phyloP scores from a whole-genome alignment of 2,329 filamentous ascomycete genomes.

The Fusarium mexicanum region DNA sequence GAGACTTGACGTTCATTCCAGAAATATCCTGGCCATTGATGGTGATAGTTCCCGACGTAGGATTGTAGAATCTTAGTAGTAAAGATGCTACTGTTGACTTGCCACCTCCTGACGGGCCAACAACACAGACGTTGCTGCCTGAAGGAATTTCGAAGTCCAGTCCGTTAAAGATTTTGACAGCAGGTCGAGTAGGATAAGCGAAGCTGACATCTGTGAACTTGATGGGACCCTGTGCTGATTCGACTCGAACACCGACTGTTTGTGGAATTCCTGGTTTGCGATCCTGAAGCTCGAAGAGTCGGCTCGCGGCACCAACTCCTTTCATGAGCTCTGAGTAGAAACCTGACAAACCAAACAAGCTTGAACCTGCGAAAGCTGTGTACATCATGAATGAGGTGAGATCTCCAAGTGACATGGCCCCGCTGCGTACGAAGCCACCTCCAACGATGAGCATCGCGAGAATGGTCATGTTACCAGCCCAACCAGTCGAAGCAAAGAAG shows the following conservation, averaged over 20 bases:
- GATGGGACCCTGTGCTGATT: slow-evolving; percentile 87
- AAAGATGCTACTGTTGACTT: slow-evolving; percentile 97
- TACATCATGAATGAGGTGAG: slow-evolving; percentile 99
- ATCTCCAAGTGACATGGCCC: slow-evolving; percentile 88
- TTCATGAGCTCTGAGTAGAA: slow-evolving; percentile 99
- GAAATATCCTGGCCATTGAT: slow-evolving; percentile 88
- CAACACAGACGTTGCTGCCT: slow-evolving; percentile 94
- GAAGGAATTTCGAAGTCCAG: slow-evolving; percentile 91
- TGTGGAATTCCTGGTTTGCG: slow-evolving; percentile 86
- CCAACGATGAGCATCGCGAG: slow-evolving; percentile 89
- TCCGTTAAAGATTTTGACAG: slow-evolving; percentile 89
- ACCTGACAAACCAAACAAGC: slow-evolving; percentile 90
- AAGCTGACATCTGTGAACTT: slow-evolving; percentile 88
- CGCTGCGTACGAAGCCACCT: slow-evolving; percentile 87
- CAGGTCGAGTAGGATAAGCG: slow-evolving; percentile 91
- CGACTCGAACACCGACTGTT: slow-evolving; percentile 81
- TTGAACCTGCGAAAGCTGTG: slow-evolving; percentile 85
- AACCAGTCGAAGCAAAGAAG: slow-evolving; percentile 87
- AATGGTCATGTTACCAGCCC: slow-evolving; percentile 97
- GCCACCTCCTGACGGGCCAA: slow-evolving; percentile 93
- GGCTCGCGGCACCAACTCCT: slow-evolving; percentile 94
- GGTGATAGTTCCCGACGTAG: slow-evolving; percentile 77
- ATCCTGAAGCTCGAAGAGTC: slow-evolving; percentile 95
- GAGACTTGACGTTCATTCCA: slow-evolving; percentile 90
- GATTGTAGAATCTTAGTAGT: slow-evolving; percentile 89